Conservation (phyloP, 179 eudicot genomes). For the Heliamphora pulchella region DNA sequence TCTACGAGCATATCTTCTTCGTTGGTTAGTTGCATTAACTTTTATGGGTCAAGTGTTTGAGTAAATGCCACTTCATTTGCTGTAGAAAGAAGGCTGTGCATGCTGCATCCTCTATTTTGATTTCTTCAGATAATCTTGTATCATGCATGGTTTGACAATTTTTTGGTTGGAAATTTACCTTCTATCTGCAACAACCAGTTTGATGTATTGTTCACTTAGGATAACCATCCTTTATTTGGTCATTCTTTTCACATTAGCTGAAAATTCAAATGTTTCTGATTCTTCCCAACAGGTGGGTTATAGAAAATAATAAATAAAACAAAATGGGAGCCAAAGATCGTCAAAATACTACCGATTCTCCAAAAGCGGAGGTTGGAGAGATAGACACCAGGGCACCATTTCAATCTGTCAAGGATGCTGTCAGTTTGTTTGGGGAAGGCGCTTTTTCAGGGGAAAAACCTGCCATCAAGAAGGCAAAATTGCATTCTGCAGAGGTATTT, state of each 20-base stretch:
- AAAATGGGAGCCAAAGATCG: constrained; percentile 56
- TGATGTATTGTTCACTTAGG: neutral
- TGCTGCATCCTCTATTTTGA: neutral
- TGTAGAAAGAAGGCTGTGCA: neutral
- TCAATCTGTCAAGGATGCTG: constrained; percentile 97
- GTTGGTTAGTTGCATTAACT: neutral
- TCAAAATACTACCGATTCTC: constrained; percentile 39
- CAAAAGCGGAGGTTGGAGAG: constrained; percentile 78
- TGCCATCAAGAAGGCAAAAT: constrained; percentile 55
- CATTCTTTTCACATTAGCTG: constrained; percentile 4
- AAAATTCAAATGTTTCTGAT: constrained; percentile 3
- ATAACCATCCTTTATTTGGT: neutral
- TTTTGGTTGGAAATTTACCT: constrained; percentile 5
- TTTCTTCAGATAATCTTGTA: neutral
- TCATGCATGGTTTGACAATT: neutral
- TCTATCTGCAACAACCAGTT: neutral
- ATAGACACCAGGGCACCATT: constrained; percentile 94
- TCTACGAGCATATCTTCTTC: neutral
- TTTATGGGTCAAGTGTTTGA: neutral
- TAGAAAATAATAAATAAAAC: neutral
- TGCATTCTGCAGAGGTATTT: constrained; percentile 78
- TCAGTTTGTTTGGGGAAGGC: constrained; percentile 87
- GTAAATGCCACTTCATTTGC: neutral
- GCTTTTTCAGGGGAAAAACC: constrained; percentile 70
- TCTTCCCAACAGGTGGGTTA: constrained; percentile 19